phyloP scores from a whole-genome alignment of 306 rosid genomes.

The Cicer yamashitae region DNA sequence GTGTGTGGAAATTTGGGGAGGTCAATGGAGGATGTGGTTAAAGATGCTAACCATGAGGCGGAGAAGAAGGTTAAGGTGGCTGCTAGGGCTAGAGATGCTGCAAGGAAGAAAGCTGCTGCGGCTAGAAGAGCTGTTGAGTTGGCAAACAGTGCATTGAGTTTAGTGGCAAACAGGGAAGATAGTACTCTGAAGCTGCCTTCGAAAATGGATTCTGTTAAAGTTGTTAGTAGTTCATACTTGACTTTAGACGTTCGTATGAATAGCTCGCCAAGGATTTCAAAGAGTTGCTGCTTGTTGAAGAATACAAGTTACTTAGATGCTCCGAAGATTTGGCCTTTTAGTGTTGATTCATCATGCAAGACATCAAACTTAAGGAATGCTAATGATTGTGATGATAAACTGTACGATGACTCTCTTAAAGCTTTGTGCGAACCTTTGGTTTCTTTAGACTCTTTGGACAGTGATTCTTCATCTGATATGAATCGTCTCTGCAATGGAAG shows the following conservation, averaged over 20 bases:
- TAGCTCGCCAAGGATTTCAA: constrained; percentile 43
- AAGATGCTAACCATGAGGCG: constrained; percentile 48
- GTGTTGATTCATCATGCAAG: constrained; percentile 40
- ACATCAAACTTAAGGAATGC: constrained; percentile 36
- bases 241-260: constrained; percentile 52
- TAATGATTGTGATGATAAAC: constrained; percentile 33
- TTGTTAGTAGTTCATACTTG: constrained; percentile 49
- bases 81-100: constrained; percentile 50
- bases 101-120: constrained; percentile 45
- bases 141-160: constrained; percentile 53
- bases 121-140: constrained; percentile 50
- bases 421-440: constrained; percentile 43
- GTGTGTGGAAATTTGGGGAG: constrained; percentile 27
- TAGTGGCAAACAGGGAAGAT: constrained; percentile 42
- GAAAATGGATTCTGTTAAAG: constrained; percentile 41
- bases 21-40: constrained; percentile 52
- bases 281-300: constrained; percentile 54
- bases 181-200: constrained; percentile 31
- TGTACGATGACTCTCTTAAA: constrained; percentile 23
- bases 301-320: constrained; percentile 45
- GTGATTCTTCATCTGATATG: constrained; percentile 49
- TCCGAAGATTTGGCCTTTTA: constrained; percentile 29
- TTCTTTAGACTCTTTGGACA: constrained; percentile 44
- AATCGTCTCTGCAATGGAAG: constrained; percentile 36
- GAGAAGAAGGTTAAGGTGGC: constrained; percentile 57